Conservation (phyloP, 441 rosid genomes). For the Croton setiger region DNA sequence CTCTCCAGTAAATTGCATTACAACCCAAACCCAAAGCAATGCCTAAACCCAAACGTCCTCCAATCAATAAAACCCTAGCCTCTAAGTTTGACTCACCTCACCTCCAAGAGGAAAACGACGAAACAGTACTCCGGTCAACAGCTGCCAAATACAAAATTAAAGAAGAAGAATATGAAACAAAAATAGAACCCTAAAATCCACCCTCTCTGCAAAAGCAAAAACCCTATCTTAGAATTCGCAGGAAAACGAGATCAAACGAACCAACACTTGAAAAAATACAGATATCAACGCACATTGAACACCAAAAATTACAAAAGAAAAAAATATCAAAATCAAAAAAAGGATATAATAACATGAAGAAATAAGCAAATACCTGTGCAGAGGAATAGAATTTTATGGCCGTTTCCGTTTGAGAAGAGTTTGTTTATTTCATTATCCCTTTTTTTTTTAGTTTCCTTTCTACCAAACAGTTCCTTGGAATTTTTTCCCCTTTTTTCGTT, state of each 20-base stretch:
- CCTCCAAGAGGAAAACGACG: conserved; percentile 18
- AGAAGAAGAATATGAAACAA: background rate
- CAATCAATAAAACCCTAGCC: conserved; percentile 30
- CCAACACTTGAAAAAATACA: conserved; percentile 9
- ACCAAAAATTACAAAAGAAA: background rate
- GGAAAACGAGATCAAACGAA: conserved; percentile 33
- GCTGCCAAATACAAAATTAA: background rate
- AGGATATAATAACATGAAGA: conserved; percentile 6
- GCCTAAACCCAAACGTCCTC: conserved; percentile 29
- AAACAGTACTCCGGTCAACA: conserved; percentile 22
- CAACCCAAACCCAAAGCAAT: conserved; percentile 24
- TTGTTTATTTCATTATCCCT: background rate
- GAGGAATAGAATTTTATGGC: conserved; percentile 14
- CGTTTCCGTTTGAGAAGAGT: conserved; percentile 15
- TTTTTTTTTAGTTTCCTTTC: background rate
- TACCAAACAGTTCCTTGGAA: background rate
- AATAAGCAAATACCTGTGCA: conserved; percentile 17
- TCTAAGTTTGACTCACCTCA: conserved; percentile 9
- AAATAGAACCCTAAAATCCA: conserved; percentile 33
- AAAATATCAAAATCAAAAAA: conserved; percentile 12
- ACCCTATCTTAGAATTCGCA: conserved; percentile 36
- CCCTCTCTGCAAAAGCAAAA: conserved; percentile 28
- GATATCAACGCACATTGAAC: conserved; percentile 8
- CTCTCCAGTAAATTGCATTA: conserved; percentile 24
- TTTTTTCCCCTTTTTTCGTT: background rate